These are phyloP conservation scores for Cordyceps militaris DNA, from an alignment of 2,329 filamentous ascomycete species.

Conservation along the genomic window DNA sequence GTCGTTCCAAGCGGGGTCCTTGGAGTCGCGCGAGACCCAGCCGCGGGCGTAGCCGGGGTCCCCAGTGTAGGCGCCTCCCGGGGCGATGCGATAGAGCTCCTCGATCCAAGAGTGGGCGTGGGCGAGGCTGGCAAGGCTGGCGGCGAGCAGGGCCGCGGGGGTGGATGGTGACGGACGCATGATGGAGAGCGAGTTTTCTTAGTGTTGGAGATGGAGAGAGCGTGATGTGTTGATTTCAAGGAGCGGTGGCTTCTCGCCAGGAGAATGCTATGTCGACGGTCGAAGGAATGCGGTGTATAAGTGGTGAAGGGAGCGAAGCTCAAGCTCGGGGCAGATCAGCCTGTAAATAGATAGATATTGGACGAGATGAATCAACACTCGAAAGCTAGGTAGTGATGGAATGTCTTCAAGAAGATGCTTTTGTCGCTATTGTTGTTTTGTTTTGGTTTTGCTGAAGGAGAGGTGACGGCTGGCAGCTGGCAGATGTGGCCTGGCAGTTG, in stretches of 20 bases:
- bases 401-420: neutral
- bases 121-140: constrained; percentile 22
- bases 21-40: constrained; percentile 49
- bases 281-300: neutral
- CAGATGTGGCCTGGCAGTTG: neutral
- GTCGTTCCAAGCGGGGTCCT: constrained; percentile 48
- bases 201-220: neutral
- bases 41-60: constrained; percentile 68
- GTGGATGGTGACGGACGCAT: constrained; percentile 15
- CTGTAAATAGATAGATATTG: neutral
- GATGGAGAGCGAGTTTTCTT: neutral
- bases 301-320: neutral
- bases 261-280: neutral
- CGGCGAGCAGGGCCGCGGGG: constrained; percentile 15
- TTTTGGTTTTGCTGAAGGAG: neutral
- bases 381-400: neutral
- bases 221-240: neutral
- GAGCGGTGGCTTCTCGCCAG: neutral
- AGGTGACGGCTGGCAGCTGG: constrained; percentile 2
- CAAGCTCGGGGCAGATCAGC: neutral
- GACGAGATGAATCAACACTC: neutral
- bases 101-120: constrained; percentile 78
- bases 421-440: constrained; percentile 3
- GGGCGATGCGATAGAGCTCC: constrained; percentile 60
- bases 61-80: constrained; percentile 67